phyloP scores from a whole-genome alignment of 345 rosid species.

The Raphanus sativus region DNA sequence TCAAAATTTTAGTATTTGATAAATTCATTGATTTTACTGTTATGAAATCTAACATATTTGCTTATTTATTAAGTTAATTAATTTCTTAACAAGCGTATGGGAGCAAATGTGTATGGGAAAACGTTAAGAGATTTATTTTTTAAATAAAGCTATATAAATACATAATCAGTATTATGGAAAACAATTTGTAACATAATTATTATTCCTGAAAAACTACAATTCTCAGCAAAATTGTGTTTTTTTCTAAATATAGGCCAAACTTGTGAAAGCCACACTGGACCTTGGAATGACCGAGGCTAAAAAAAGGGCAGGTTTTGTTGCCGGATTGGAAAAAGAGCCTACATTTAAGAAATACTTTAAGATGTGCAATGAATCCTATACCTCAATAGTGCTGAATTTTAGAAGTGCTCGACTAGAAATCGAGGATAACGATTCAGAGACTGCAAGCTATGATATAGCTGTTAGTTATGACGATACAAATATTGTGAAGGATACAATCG shows the following conservation, averaged over 20 bases:
- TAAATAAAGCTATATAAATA: neutral
- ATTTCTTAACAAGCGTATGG: neutral
- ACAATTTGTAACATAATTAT: no score
- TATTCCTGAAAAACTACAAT: neutral
- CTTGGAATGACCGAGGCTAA: neutral
- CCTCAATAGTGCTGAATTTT: neutral
- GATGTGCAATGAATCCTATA: neutral
- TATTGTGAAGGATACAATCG: neutral
- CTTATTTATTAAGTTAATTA: no score
- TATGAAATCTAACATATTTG: no score
- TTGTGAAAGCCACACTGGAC: neutral
- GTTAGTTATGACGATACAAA: neutral
- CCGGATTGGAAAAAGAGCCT: neutral
- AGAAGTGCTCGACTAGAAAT: neutral
- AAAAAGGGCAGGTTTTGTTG: neutral
- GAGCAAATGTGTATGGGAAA: neutral
- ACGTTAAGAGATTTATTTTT: neutral
- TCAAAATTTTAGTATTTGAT: neutral
- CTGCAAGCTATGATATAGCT: neutral
- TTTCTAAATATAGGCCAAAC: neutral
- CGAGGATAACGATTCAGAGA: neutral
- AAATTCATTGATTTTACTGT: neutral
- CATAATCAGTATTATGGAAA: neutral
- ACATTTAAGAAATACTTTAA: neutral
- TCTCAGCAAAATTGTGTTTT: neutral